Evolutionary conservation across 148 eudicot genomes (phyloP), one percentile per base, ranked within the genome.

Genomic region (Persicaria maculosa): DNA sequence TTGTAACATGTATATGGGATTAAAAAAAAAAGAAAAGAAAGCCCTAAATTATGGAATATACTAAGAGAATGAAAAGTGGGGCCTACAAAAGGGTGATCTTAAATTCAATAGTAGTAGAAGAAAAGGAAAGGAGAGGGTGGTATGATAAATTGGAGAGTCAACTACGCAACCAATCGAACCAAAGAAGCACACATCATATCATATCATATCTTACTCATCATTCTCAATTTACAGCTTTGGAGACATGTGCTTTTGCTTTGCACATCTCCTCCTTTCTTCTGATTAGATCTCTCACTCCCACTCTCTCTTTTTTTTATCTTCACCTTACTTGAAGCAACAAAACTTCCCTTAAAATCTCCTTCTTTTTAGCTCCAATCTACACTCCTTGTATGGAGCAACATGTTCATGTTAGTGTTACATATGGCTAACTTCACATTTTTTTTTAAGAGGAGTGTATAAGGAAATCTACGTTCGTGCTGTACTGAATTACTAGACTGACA

Each of bases 301-400:
- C 31, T 10, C 36, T 31, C n/a, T 4, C 14, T 31, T 0, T 62
- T 17, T 22, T 10, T 5, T 5, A 43, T 15, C 46, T 40, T 65
- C 15, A 36, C 70, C 70, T 65, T 65, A 65, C 70, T 15, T 65
- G 70, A 65, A 65, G 70, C 70, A 65, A 65, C 70, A 65, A 31
- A 64, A 9, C 0, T 64, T 64, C 4, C 69, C n/a, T 10, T 48
- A 48, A 64, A 65, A 14, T 5, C 44, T 2, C 25, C 7, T 45
- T 36, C 15, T 62, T 22, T 22, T 62, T 5, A 62, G 44, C 0
- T 62, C 0, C 16, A 16, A 31, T 31, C 40, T 31, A 9, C 36
- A 61, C 25, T 62, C 16, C 68, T 62, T 62, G 6, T 22, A 31
- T 62, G 25, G 44, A 22, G 68, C 68, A 9, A 7, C 11, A 31